Conservation (phyloP, 495 filamentous ascomycete species). For the Tuber melanosporum region DNA sequence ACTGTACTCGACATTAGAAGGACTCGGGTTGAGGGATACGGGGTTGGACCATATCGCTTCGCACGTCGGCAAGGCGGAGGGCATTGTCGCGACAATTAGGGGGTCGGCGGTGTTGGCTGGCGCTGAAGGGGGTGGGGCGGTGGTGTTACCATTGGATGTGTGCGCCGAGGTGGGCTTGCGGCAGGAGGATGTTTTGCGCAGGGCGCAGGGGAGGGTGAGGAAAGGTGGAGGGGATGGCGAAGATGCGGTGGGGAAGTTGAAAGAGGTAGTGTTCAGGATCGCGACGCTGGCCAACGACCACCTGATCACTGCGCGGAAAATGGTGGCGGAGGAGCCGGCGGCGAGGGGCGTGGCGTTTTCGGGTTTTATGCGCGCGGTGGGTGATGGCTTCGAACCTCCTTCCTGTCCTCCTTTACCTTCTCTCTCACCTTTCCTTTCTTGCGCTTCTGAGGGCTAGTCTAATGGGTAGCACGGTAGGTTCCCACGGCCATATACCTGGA, state of each 20-base stretch:
- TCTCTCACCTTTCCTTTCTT: background rate
- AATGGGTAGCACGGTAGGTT: slow-evolving; percentile 45
- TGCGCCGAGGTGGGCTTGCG: slow-evolving; percentile 72
- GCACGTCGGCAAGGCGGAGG: slow-evolving; percentile 88
- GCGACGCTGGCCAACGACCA: slow-evolving; percentile 93
- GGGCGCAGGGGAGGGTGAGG: slow-evolving; percentile 62
- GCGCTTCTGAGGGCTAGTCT: slow-evolving; percentile 5
- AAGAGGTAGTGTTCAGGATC: slow-evolving; percentile 70
- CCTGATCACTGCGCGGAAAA: slow-evolving; percentile 84
- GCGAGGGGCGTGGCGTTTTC: slow-evolving; percentile 69
- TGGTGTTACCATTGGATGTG: slow-evolving; percentile 77
- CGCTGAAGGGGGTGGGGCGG: slow-evolving; percentile 56
- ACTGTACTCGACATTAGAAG: slow-evolving; percentile 79
- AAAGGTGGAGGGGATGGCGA: slow-evolving; percentile 61
- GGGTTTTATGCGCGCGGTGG: slow-evolving; percentile 32
- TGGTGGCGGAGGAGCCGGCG: slow-evolving; percentile 66
- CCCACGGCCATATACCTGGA: slow-evolving; percentile 71
- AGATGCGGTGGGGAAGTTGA: background rate
- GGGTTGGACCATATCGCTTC: slow-evolving; percentile 88
- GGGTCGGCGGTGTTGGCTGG: slow-evolving; percentile 81
- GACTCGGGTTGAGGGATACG: slow-evolving; percentile 66
- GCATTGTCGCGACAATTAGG: slow-evolving; percentile 74
- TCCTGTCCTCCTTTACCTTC: background rate
- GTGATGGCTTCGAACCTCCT: background rate
- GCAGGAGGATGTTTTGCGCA: slow-evolving; percentile 81